These are phyloP conservation scores for Ceratobasidium sp. DNA, from an alignment of 1,284 basidiomycete species.

Conservation along the genomic window DNA sequence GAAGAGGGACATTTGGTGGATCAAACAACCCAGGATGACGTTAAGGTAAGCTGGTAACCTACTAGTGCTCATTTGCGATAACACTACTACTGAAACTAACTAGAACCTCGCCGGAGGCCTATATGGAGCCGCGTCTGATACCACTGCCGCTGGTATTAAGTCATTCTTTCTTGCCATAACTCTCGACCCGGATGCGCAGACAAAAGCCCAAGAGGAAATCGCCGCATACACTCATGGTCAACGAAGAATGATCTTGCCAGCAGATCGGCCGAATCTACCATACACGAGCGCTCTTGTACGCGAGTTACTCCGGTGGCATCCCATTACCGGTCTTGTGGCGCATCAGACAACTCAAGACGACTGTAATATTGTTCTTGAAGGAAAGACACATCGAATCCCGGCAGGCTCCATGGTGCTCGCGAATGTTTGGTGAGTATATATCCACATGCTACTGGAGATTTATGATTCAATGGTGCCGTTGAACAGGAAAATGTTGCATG, in stretches of 20 bases:
- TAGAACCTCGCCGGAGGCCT: conserved; percentile 52
- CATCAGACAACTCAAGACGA: conserved; percentile 17
- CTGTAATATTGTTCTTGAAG: conserved; percentile 3
- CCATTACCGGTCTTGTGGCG: not conserved
- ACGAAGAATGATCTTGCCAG: not conserved
- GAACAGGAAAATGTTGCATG: conserved; percentile 70
- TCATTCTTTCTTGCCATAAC: conserved; percentile 35
- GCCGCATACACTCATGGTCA: not conserved
- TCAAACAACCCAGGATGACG: conserved; percentile 52
- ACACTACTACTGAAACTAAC: not conserved
- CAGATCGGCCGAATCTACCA: too few species aligned
- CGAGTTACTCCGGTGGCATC: conserved; percentile 32
- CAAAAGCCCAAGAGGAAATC: conserved; percentile 22
- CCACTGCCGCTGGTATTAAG: conserved; percentile 25
- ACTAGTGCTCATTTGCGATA: not conserved
- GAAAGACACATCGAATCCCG: conserved; percentile 25
- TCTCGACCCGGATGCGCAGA: conserved; percentile 21
- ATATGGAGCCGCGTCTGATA: conserved; percentile 53
- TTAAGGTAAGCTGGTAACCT: conserved; percentile 50
- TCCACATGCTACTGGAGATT: not conserved
- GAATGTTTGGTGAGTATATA: conserved; percentile 20
- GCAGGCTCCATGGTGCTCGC: not conserved
- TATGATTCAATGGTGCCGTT: not conserved
- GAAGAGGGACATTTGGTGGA: conserved; percentile 43
- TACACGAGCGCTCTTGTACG: conserved; percentile 4